Conservation (phyloP, 228 moss, liverwort and hornwort genomes). For the Sphagnum magellanicum region DNA sequence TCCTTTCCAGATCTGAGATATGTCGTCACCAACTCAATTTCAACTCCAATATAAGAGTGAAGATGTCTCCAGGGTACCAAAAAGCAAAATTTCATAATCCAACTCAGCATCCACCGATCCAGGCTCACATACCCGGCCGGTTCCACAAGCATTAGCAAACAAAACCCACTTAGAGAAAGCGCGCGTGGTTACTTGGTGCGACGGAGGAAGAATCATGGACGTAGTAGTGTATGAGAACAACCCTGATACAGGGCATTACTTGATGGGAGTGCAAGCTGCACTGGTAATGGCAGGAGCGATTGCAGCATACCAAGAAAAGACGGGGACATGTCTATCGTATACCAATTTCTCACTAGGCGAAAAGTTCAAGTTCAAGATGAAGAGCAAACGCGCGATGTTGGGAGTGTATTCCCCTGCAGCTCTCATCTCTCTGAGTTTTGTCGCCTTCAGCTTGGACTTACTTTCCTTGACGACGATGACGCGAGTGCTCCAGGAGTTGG, state of each 20-base stretch:
- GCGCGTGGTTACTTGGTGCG: too few relatives aligned
- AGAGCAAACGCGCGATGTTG: constrained; percentile 36
- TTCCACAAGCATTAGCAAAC: too few relatives aligned
- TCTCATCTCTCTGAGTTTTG: constrained; percentile 10
- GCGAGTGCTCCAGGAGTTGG: constrained; percentile 5
- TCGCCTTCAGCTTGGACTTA: constrained; percentile 6
- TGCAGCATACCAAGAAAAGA: constrained; percentile 1
- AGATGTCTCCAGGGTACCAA: too few relatives aligned
- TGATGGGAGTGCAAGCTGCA: neutral
- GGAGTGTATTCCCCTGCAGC: constrained; percentile 24
- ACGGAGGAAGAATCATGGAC: too few relatives aligned
- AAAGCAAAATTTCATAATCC: too few relatives aligned
- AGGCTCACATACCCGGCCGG: too few relatives aligned
- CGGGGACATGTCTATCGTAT: constrained; percentile 15
- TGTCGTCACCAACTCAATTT: too few relatives aligned
- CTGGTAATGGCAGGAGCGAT: neutral
- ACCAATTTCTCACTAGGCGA: constrained; percentile 38
- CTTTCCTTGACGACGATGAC: constrained; percentile 10
- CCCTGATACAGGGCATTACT: neutral
- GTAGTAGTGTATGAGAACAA: too few relatives aligned
- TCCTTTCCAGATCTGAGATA: too few relatives aligned
- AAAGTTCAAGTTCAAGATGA: constrained; percentile 4
- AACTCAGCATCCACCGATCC: too few relatives aligned
- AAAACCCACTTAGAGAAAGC: too few relatives aligned
- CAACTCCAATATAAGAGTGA: too few relatives aligned